These are phyloP conservation scores for Ophiocordyceps unilateralis DNA, from an alignment of 2,329 filamentous ascomycete species.

Conservation along the genomic window DNA sequence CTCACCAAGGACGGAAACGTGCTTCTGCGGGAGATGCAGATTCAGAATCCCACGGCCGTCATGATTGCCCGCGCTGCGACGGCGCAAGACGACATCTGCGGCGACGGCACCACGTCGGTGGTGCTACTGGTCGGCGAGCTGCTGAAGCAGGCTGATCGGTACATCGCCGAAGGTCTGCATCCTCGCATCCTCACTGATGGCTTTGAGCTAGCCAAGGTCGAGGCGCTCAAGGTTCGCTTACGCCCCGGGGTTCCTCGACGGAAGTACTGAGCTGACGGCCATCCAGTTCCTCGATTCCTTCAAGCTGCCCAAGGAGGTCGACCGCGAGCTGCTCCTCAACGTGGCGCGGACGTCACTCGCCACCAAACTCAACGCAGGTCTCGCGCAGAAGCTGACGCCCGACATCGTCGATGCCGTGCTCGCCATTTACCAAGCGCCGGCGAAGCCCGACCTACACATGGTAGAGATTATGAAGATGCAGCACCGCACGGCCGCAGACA, in stretches of 20 bases:
- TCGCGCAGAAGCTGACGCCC: constrained; percentile 82
- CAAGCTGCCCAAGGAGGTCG: constrained; percentile 75
- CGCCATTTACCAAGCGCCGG: constrained; percentile 74
- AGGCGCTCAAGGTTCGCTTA: constrained; percentile 61
- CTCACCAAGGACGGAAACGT: constrained; percentile 98
- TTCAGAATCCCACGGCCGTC: constrained; percentile 94
- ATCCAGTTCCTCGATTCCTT: constrained; percentile 81
- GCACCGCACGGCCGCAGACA: constrained; percentile 89
- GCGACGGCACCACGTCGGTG: constrained; percentile 93
- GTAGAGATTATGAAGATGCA: constrained; percentile 99
- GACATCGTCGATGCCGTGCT: constrained; percentile 94
- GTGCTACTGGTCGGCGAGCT: constrained; percentile 92
- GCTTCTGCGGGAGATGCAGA: constrained; percentile 65
- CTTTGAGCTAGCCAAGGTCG: constrained; percentile 89
- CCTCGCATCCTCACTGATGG: constrained; percentile 93
- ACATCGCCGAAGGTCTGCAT: constrained; percentile 93
- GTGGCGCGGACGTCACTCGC: constrained; percentile 89
- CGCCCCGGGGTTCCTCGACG: no score
- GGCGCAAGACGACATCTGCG: constrained; percentile 95
- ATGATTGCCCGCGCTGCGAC: constrained; percentile 74
- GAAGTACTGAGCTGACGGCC: background rate
- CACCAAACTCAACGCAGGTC: constrained; percentile 79
- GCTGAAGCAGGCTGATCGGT: constrained; percentile 90
- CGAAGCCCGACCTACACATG: constrained; percentile 97
- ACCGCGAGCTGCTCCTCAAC: constrained; percentile 82